phyloP scores from a whole-genome alignment of 192 early-diverging fungal species.

The Coemansia sp. region DNA sequence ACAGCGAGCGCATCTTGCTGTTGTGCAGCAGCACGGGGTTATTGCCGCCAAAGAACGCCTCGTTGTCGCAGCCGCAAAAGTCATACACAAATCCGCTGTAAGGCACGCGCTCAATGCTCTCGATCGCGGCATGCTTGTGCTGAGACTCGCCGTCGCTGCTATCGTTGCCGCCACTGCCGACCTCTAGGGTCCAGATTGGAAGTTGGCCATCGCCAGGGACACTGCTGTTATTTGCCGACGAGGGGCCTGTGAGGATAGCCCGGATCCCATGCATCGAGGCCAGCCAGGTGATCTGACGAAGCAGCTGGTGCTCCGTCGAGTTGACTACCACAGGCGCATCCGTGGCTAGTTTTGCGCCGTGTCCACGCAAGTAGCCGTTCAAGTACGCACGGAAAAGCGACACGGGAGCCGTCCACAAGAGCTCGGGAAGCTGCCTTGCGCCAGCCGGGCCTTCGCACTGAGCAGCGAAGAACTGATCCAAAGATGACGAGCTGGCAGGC shows the following conservation, averaged over 20 bases:
- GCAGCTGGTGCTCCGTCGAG: constrained; percentile 18
- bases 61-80: constrained; percentile 54
- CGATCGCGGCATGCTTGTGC: constrained; percentile 24
- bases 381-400: constrained; percentile 22
- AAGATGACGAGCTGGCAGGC: constrained; percentile 6
- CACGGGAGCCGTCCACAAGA: constrained; percentile 30
- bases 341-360: background rate
- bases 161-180: background rate
- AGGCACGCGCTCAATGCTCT: constrained; percentile 34
- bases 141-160: background rate
- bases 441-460: constrained; percentile 7
- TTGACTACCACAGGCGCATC: background rate
- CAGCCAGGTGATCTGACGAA: constrained; percentile 49
- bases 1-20: constrained; percentile 54
- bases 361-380: constrained; percentile 14
- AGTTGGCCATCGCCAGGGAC: background rate
- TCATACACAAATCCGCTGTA: constrained; percentile 48
- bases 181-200: constrained; percentile 16
- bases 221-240: background rate
- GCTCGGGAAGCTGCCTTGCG: constrained; percentile 26
- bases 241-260: constrained; percentile 7
- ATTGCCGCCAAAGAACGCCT: constrained; percentile 55
- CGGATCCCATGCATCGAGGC: constrained; percentile 38
- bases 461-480: constrained; percentile 34
- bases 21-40: constrained; percentile 54